Conservation (phyloP, 2,329 filamentous ascomycete species). For the Colletotrichum tabaci region DNA sequence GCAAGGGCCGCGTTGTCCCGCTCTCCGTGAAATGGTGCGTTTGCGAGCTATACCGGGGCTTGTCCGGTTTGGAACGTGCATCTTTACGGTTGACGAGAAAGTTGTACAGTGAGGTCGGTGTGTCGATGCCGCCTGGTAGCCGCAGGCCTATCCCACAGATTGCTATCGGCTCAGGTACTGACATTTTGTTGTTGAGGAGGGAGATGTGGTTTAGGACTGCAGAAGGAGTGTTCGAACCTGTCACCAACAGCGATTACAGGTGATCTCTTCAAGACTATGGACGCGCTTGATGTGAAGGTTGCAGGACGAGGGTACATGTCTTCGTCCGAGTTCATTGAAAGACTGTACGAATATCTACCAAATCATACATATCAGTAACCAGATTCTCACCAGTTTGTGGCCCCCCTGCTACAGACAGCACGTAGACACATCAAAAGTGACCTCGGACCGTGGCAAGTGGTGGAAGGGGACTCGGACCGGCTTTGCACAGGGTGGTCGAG, state of each 20-base stretch:
- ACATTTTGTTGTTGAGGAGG: background rate
- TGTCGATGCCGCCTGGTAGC: constrained; percentile 35
- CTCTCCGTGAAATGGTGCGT: constrained; percentile 22
- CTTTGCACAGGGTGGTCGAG: background rate
- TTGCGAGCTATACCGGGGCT: constrained; percentile 15
- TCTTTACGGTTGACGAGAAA: constrained; percentile 35
- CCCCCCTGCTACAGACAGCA: no score
- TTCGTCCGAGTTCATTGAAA: no score
- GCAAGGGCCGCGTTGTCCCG: constrained; percentile 3
- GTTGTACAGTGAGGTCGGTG: constrained; percentile 24
- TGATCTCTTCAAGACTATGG: no score
- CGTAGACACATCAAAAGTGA: background rate
- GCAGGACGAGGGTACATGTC: no score
- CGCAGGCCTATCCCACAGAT: constrained; percentile 39
- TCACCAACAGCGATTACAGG: no score
- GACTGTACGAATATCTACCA: no score
- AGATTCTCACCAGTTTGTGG: background rate
- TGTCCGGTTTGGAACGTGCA: constrained; percentile 22
- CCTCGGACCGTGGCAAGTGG: background rate
- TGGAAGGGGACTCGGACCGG: background rate
- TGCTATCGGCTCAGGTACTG: constrained; percentile 14
- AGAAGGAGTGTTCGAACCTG: no score
- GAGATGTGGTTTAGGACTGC: no score
- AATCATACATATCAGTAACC: background rate
- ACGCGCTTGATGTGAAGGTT: no score